Evolutionary conservation across 495 filamentous ascomycete genomes (phyloP).

Genomic region (Haplographium delicatum): DNA sequence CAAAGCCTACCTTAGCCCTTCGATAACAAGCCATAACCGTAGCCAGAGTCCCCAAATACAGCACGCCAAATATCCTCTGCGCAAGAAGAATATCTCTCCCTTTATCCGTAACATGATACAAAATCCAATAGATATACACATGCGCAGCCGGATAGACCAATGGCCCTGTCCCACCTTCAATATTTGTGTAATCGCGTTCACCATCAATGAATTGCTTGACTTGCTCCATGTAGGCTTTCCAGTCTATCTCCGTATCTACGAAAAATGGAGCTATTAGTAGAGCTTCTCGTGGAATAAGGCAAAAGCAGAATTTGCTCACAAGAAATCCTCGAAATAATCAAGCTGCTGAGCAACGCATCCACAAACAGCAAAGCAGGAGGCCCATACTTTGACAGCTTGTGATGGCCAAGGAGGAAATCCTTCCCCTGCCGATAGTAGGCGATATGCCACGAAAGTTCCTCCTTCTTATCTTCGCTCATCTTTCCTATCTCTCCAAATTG

Average conservation of each 20-base stretch:
- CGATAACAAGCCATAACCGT: slow-evolving; percentile 81
- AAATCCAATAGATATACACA: slow-evolving; percentile 79
- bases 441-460: slow-evolving; percentile 3
- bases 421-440: slow-evolving; percentile 10
- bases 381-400: slow-evolving; percentile 18
- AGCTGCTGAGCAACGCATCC: slow-evolving; percentile 66
- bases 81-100: slow-evolving; percentile 73
- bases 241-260: slow-evolving; percentile 96
- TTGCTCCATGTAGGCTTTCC: slow-evolving; percentile 95
- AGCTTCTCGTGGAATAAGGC: too few species aligned
- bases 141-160: slow-evolving; percentile 92
- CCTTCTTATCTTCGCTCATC: slow-evolving; percentile 1
- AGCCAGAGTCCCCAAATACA: slow-evolving; percentile 71
- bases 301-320: slow-evolving; percentile 55
- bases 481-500: too few species aligned
- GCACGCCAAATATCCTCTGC: slow-evolving; percentile 69
- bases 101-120: slow-evolving; percentile 71
- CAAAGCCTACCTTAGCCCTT: slow-evolving; percentile 51
- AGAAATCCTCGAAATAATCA: slow-evolving; percentile 79
- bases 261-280: not conserved
- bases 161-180: slow-evolving; percentile 86
- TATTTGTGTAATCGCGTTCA: slow-evolving; percentile 80
- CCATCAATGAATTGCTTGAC: slow-evolving; percentile 71
- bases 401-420: slow-evolving; percentile 14
- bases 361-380: slow-evolving; percentile 60